Evolutionary conservation across 1,284 basidiomycete species (phyloP).

Genomic region (Cryptococcus floricola): DNA sequence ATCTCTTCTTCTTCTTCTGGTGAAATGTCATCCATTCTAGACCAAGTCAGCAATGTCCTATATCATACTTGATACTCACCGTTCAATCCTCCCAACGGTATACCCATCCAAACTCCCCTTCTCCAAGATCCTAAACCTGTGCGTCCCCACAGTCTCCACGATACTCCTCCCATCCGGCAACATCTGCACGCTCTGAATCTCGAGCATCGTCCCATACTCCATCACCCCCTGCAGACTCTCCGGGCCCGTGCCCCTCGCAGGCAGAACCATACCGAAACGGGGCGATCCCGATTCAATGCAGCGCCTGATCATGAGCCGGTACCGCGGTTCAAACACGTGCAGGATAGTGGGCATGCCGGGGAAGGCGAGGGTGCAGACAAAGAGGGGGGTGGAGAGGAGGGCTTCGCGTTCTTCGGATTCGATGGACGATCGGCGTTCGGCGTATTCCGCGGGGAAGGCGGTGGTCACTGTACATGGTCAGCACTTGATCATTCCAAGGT

Average conservation of each 20-base stretch:
- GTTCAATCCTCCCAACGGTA: conserved; percentile 75
- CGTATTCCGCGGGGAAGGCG: conserved; percentile 59
- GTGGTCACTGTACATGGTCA: conserved; percentile 55
- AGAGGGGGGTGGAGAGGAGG: conserved; percentile 80
- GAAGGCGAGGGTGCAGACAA: conserved; percentile 84
- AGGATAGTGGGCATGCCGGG: conserved; percentile 83
- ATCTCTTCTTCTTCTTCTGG: conserved; percentile 53
- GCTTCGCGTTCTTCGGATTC: conserved; percentile 72
- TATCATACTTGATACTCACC: conserved; percentile 35
- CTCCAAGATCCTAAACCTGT: conserved; percentile 80
- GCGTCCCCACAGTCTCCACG: conserved; percentile 78
- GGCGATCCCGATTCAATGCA: conserved; percentile 72
- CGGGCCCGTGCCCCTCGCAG: conserved; percentile 49
- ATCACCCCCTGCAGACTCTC: conserved; percentile 52
- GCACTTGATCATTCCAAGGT: not conserved
- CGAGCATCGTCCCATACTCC: conserved; percentile 84
- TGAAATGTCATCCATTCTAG: conserved; percentile 57
- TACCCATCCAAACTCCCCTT: conserved; percentile 81
- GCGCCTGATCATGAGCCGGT: conserved; percentile 88
- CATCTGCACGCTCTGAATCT: conserved; percentile 82
- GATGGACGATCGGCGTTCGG: conserved; percentile 58
- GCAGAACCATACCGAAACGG: conserved; percentile 87
- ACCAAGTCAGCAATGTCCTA: not conserved
- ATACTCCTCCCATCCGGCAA: conserved; percentile 82
- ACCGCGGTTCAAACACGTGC: conserved; percentile 88